A percentile compares a stretch with the other conserved stretches of the same genome.
Evolutionary conservation across 2,329 filamentous ascomycete genomes (phyloP).

Genomic region (Fusarium metavorans): DNA sequence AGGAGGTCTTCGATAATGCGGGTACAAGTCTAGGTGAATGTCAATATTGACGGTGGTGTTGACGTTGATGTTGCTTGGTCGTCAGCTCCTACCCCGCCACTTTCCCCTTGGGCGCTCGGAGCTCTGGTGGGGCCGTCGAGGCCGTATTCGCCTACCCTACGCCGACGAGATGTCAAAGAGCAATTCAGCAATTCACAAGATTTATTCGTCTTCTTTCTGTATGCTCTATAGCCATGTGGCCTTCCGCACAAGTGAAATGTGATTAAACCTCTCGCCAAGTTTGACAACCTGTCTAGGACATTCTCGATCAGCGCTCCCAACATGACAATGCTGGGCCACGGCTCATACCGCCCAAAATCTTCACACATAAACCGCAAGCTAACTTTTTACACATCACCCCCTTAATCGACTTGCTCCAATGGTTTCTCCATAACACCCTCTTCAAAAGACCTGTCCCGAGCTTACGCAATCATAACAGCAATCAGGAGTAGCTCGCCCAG

Average conservation of each 20-base stretch:
- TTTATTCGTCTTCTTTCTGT: background rate
- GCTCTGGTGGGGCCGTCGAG: constrained; percentile 37
- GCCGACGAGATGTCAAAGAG: background rate
- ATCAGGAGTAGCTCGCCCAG: constrained; percentile 45
- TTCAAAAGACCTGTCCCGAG: background rate
- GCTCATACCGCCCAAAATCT: constrained; percentile 21
- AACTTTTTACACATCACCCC: too few relatives aligned
- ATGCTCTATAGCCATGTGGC: background rate
- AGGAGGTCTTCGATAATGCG: background rate
- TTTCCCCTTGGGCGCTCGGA: constrained; percentile 30
- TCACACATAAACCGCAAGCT: constrained; percentile 5
- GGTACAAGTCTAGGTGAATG: background rate
- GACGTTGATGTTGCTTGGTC: constrained; percentile 28
- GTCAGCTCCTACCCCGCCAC: constrained; percentile 45
- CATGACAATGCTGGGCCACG: background rate
- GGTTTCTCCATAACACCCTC: too few relatives aligned
- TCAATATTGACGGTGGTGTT: constrained; percentile 14
- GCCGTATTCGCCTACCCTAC: constrained; percentile 34
- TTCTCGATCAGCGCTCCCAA: background rate
- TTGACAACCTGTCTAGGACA: background rate
- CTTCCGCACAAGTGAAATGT: background rate
- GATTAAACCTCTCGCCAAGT: background rate
- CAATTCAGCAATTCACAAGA: background rate
- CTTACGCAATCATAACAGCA: constrained; percentile 34
- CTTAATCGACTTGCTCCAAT: too few relatives aligned